A percentile compares a stretch with the other conserved stretches of the same genome.
Conservation (phyloP, 495 filamentous ascomycete genomes). For the Cercophora newfieldiana region DNA sequence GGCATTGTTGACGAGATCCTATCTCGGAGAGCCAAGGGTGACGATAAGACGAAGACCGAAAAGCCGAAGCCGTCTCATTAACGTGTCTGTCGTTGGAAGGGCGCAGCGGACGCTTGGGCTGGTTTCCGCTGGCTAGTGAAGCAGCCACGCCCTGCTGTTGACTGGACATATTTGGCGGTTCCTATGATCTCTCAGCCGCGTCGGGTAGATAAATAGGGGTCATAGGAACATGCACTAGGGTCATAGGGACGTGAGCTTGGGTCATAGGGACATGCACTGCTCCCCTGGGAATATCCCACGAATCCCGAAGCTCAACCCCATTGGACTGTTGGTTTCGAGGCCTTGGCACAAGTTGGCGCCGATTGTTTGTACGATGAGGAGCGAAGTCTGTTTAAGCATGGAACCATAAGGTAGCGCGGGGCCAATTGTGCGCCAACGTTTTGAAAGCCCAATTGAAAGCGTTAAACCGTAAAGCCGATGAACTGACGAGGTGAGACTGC, state of each 20-base stretch:
- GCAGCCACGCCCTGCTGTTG: too few relatives aligned
- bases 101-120: not conserved
- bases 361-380: too few relatives aligned
- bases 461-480: not conserved
- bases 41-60: constrained; percentile 25
- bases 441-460: not conserved
- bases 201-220: not conserved
- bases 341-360: too few relatives aligned
- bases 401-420: not conserved
- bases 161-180: not conserved
- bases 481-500: not conserved
- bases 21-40: constrained; percentile 44
- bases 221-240: not conserved
- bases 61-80: constrained; percentile 27
- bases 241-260: not conserved
- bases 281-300: not conserved
- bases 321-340: too few relatives aligned
- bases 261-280: not conserved
- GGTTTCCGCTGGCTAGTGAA: too few relatives aligned
- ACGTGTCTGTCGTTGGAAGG: constrained; percentile 10
- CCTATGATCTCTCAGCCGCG: constrained; percentile 1
- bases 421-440: not conserved
- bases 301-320: too few relatives aligned
- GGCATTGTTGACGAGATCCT: constrained; percentile 92
- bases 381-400: too few relatives aligned